Evolutionary conservation across 768 basidiomycete genomes (phyloP).

Genomic region (Boletus tylopilopsis): DNA sequence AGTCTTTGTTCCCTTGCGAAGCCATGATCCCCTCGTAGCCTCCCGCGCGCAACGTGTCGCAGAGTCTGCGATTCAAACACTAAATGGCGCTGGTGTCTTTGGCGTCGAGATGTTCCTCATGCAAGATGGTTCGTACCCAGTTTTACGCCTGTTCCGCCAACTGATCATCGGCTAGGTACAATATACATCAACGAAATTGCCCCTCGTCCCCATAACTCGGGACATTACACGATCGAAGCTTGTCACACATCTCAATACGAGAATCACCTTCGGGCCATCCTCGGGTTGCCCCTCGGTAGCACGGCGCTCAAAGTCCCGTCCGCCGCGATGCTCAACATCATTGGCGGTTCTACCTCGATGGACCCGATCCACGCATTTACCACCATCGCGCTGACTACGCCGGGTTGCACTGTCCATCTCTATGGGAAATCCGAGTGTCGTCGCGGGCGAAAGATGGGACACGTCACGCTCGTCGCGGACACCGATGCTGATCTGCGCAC

Average conservation of each 20-base stretch:
- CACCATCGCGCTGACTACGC: slow-evolving; percentile 57
- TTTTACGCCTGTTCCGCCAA: background rate
- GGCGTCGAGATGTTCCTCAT: slow-evolving; percentile 98
- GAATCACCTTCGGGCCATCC: slow-evolving; percentile 94
- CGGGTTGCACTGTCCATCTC: slow-evolving; percentile 81
- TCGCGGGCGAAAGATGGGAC: slow-evolving; percentile 96
- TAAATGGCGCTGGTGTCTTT: slow-evolving; percentile 90
- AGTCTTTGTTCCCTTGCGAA: slow-evolving; percentile 84
- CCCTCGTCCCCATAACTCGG: slow-evolving; percentile 96
- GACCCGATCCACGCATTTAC: slow-evolving; percentile 53
- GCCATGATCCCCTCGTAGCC: slow-evolving; percentile 49
- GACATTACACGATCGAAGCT: slow-evolving; percentile 98
- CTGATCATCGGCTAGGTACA: slow-evolving; percentile 43
- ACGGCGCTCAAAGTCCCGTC: slow-evolving; percentile 84
- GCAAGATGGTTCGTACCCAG: slow-evolving; percentile 57
- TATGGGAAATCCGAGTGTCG: slow-evolving; percentile 93
- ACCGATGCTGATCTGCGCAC: slow-evolving; percentile 71
- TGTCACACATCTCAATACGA: slow-evolving; percentile 96
- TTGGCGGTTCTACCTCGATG: slow-evolving; percentile 74
- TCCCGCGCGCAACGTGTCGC: slow-evolving; percentile 67
- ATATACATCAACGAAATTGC: slow-evolving; percentile 96
- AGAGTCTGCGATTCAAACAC: slow-evolving; percentile 71
- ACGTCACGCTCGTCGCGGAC: slow-evolving; percentile 83
- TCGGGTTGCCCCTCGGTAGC: slow-evolving; percentile 84
- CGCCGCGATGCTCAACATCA: slow-evolving; percentile 90